A percentile compares a stretch with the other conserved stretches of the same genome.
phyloP scores from a whole-genome alignment of 495 filamentous ascomycete genomes.

The Talaromyces stipitatus region DNA sequence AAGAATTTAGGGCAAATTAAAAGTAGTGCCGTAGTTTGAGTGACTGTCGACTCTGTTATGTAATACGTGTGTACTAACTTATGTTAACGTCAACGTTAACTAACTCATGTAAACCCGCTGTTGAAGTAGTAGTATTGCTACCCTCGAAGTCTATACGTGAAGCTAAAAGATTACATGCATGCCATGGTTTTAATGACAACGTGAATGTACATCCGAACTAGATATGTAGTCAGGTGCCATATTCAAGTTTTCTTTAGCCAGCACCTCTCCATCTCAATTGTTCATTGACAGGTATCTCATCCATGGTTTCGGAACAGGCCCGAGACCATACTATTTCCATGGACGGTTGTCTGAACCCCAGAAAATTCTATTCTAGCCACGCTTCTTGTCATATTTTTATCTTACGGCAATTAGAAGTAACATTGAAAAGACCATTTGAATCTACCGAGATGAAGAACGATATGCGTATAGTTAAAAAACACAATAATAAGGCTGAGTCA shows the following conservation, averaged over 20 bases:
- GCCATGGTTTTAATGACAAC: no score
- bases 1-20: neutral
- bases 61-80: no score
- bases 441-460: neutral
- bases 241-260: neutral
- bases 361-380: neutral
- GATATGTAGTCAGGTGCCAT: neutral
- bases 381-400: neutral
- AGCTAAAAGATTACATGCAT: no score
- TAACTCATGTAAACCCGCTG: no score
- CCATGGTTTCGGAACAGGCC: neutral
- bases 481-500: neutral
- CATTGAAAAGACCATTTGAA: neutral
- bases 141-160: neutral
- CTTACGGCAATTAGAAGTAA: neutral
- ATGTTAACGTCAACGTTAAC: no score
- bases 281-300: neutral
- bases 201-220: no score
- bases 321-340: neutral
- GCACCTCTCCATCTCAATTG: neutral
- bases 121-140: neutral
- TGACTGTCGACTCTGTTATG: neutral
- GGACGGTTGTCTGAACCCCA: neutral
- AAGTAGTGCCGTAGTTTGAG: neutral
- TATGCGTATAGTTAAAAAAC: neutral